Evolutionary conservation across 78 protist species (phyloP).

Genomic region (Thecamonas trahens): DNA sequence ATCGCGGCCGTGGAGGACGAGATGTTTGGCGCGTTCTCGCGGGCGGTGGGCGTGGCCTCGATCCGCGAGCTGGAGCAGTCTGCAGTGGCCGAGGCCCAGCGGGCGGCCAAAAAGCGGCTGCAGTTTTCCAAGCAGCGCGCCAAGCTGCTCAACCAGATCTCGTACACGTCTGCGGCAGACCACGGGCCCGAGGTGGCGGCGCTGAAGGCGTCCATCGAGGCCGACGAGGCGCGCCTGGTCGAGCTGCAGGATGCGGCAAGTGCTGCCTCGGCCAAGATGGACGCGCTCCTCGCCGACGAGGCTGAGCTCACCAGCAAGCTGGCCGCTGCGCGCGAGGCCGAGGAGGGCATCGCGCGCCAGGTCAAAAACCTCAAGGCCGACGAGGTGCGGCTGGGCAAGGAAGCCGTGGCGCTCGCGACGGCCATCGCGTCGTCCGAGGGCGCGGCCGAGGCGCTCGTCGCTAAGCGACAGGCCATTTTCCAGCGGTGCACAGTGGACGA

Average conservation of each 20-base stretch:
- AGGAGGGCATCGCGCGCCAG: too few relatives aligned
- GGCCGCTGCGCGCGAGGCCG: too few relatives aligned
- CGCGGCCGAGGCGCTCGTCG: too few relatives aligned
- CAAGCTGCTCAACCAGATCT: slow-evolving; percentile 17
- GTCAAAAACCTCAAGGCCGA: too few relatives aligned
- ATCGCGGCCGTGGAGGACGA: slow-evolving; percentile 19
- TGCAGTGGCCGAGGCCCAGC: slow-evolving; percentile 5
- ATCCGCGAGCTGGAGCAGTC: slow-evolving; percentile 68
- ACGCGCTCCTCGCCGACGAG: too few relatives aligned
- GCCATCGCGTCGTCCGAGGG: too few relatives aligned
- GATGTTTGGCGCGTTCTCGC: slow-evolving; percentile 42
- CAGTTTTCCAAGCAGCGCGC: slow-evolving; percentile 11
- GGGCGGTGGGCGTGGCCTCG: slow-evolving; percentile 34
- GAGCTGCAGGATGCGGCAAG: too few relatives aligned
- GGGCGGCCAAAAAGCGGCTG: neutral
- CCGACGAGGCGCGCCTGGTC: neutral
- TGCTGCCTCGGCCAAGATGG: too few relatives aligned
- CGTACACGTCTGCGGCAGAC: neutral
- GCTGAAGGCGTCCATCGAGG: neutral
- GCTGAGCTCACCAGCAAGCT: too few relatives aligned
- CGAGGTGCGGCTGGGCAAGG: too few relatives aligned
- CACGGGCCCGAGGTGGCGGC: neutral
- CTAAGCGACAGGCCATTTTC: neutral
- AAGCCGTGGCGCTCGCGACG: too few relatives aligned
- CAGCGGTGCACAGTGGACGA: neutral